These are phyloP conservation scores for Stemphylium beticola DNA, from an alignment of 2,329 filamentous ascomycete genomes.

Conservation along the genomic window DNA sequence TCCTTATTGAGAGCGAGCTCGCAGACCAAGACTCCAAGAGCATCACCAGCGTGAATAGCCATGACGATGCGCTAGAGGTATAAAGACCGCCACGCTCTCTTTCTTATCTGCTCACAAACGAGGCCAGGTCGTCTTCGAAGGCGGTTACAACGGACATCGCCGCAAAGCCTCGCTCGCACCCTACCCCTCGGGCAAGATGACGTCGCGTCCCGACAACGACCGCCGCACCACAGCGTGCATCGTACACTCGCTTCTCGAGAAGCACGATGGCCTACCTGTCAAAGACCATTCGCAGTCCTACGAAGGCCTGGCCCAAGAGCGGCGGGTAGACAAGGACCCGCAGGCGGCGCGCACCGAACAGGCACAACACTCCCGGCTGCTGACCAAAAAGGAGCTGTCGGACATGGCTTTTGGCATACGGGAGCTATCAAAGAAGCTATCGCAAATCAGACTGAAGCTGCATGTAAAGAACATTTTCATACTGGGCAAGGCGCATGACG, in stretches of 20 bases:
- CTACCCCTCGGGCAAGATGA: slow-evolving; percentile 31
- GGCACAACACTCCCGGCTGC: slow-evolving; percentile 68
- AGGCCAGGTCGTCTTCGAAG: slow-evolving; percentile 63
- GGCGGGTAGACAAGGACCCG: slow-evolving; percentile 53
- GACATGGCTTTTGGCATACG: slow-evolving; percentile 98
- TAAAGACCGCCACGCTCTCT: background rate
- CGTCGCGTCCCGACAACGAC: slow-evolving; percentile 44
- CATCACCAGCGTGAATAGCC: slow-evolving; percentile 38
- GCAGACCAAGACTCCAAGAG: slow-evolving; percentile 37
- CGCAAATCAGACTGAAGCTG: slow-evolving; percentile 81
- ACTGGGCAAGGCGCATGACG: slow-evolving; percentile 90
- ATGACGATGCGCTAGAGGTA: slow-evolving; percentile 53
- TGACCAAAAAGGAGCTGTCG: slow-evolving; percentile 92
- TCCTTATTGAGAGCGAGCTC: slow-evolving; percentile 42
- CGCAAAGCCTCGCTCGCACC: slow-evolving; percentile 66
- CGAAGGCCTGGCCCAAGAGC: slow-evolving; percentile 44
- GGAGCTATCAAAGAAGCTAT: slow-evolving; percentile 84
- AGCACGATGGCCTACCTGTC: slow-evolving; percentile 44
- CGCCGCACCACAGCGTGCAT: slow-evolving; percentile 62
- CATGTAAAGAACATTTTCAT: slow-evolving; percentile 84
- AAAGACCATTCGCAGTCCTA: slow-evolving; percentile 36
- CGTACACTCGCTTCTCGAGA: slow-evolving; percentile 65
- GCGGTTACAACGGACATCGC: slow-evolving; percentile 56
- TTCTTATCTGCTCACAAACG: slow-evolving; percentile 7
- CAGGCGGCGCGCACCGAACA: slow-evolving; percentile 41